These are phyloP conservation scores for Prasinococcaceae sp. DNA, from an alignment of 139 green algal species.

Conservation along the genomic window DNA sequence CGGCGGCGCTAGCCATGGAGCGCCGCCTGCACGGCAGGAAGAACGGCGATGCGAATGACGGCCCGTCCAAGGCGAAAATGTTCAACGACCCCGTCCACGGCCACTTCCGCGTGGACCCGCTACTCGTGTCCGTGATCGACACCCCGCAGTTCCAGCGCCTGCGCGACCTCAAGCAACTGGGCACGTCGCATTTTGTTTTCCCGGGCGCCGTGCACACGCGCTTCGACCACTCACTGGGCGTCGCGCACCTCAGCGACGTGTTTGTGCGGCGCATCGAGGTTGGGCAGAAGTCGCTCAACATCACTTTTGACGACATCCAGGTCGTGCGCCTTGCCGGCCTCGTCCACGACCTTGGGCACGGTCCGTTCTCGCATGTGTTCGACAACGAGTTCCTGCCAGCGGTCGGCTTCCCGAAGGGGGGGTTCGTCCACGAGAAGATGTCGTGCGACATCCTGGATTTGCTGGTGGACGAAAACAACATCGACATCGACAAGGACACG, in stretches of 20 bases:
- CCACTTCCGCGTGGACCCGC: slow-evolving; percentile 28
- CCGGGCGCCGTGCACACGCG: slow-evolving; percentile 63
- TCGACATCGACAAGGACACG: slow-evolving; percentile 21
- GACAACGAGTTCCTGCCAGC: slow-evolving; percentile 20
- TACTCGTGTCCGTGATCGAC: slow-evolving; percentile 50
- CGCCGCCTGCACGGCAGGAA: too few relatives aligned
- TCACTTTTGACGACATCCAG: slow-evolving; percentile 40
- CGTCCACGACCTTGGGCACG: slow-evolving; percentile 85
- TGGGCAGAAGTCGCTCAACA: slow-evolving; percentile 27
- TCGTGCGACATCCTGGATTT: slow-evolving; percentile 38
- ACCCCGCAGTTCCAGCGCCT: slow-evolving; percentile 70
- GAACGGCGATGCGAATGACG: too few relatives aligned
- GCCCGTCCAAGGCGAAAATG: slow-evolving; percentile 22
- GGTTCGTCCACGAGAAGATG: slow-evolving; percentile 61
- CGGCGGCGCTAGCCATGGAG: too few relatives aligned
- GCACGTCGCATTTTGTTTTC: slow-evolving; percentile 47
- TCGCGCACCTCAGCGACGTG: slow-evolving; percentile 12
- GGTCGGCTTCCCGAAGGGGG: not conserved
- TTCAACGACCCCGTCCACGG: slow-evolving; percentile 55
- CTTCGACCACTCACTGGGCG: slow-evolving; percentile 72
- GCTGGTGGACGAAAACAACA: slow-evolving; percentile 37
- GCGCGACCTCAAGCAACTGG: slow-evolving; percentile 69
- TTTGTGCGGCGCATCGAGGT: slow-evolving; percentile 23
- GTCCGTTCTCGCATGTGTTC: slow-evolving; percentile 71
- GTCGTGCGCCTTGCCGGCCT: slow-evolving; percentile 48